Evolutionary conservation across 331 rosid species (phyloP).

Genomic region (Stylosanthes scabra): DNA sequence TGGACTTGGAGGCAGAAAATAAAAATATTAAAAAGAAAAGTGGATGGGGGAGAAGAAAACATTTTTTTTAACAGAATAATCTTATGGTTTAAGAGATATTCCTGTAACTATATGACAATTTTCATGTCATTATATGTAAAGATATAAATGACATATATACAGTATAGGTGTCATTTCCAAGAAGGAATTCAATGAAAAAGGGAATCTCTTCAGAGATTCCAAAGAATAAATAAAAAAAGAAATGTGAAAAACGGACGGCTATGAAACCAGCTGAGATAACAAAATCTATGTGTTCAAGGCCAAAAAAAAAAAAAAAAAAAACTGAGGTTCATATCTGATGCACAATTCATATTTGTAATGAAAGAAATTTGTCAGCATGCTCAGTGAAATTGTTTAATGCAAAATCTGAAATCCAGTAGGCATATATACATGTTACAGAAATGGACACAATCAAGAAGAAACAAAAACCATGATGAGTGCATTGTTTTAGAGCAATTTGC

Average conservation of each 20-base stretch:
- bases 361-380: background rate
- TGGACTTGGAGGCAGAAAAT: background rate
- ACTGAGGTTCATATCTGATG: background rate
- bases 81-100: constrained; percentile 26
- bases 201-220: constrained; percentile 36
- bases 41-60: constrained; percentile 8
- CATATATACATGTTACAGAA: background rate
- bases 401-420: background rate
- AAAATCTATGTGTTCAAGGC: background rate
- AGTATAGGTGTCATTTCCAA: constrained; percentile 23
- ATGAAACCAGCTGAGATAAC: background rate
- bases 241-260: background rate
- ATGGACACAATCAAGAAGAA: background rate
- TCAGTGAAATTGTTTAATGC: background rate
- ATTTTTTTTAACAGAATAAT: constrained; percentile 23
- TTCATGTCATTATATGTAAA: background rate
- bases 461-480: background rate
- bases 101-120: background rate
- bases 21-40: background rate
- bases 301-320: background rate
- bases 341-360: background rate
- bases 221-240: background rate
- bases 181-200: constrained; percentile 8
- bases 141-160: background rate
- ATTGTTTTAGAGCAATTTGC: background rate